Percentiles rank a stretch among this genome's conserved stretches.
These are phyloP conservation scores for Ceratocystis eucalypticola DNA, from an alignment of 2,329 filamentous ascomycete species.

Conservation along the genomic window DNA sequence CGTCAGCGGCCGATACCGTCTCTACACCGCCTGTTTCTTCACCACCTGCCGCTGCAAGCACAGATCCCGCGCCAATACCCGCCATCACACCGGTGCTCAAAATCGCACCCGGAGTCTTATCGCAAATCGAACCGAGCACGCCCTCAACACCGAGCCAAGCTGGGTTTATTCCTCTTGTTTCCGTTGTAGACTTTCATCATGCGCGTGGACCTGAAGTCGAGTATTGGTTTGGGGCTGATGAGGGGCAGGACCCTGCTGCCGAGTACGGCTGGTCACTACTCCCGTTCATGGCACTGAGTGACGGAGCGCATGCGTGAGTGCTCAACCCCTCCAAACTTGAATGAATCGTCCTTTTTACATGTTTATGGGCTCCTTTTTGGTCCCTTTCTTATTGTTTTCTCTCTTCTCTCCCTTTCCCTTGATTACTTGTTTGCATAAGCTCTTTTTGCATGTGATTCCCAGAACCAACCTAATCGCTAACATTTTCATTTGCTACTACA, in stretches of 20 bases:
- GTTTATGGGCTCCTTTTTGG: not conserved
- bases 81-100: conserved; percentile 6
- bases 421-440: not conserved
- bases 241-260: conserved; percentile 61
- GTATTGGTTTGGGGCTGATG: conserved; percentile 67
- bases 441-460: conserved; percentile 1
- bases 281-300: conserved; percentile 92
- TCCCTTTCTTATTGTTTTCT: not conserved
- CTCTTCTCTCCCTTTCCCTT: conserved; percentile 1
- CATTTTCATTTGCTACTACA: conserved; percentile 26
- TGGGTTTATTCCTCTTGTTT: conserved; percentile 54
- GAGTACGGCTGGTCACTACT: conserved; percentile 85
- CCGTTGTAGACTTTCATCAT: conserved; percentile 75
- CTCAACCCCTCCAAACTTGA: not conserved
- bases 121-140: conserved; percentile 17
- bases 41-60: not conserved
- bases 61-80: not conserved
- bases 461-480: not conserved
- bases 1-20: not conserved
- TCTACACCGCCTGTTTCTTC: not conserved
- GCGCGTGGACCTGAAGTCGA: conserved; percentile 85
- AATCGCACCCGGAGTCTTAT: conserved; percentile 9
- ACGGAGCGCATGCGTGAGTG: conserved; percentile 82
- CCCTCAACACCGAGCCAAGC: conserved; percentile 23
- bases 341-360: not conserved